phyloP scores from a whole-genome alignment of 495 filamentous ascomycete genomes.

The Podospora pseudocomata region DNA sequence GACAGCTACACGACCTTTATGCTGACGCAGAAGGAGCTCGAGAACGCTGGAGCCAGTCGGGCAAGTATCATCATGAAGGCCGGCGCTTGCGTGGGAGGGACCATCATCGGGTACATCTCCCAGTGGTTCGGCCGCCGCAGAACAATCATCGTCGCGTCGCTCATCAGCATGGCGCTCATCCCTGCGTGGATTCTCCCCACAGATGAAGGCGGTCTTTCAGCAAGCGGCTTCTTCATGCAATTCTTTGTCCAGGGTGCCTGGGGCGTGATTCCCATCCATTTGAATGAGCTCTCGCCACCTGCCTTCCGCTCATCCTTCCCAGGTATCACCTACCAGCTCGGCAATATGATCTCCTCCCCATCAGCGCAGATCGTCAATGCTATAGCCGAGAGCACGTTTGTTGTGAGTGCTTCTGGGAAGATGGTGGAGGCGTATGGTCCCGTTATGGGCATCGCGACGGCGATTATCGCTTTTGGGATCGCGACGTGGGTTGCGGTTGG shows the following conservation, averaged over 20 bases:
- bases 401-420: conserved; percentile 46
- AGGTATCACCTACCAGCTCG: conserved; percentile 67
- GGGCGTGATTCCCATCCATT: conserved; percentile 74
- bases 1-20: conserved; percentile 78
- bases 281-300: conserved; percentile 72
- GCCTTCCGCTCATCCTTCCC: conserved; percentile 69
- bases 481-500: conserved; percentile 57
- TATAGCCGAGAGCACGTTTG: conserved; percentile 54
- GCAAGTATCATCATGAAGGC: conserved; percentile 70
- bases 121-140: conserved; percentile 69
- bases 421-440: conserved; percentile 63
- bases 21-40: conserved; percentile 61
- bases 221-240: conserved; percentile 69
- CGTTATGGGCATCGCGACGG: conserved; percentile 65
- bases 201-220: conserved; percentile 55
- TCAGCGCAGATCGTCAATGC: conserved; percentile 70
- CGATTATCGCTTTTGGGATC: conserved; percentile 64
- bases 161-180: conserved; percentile 58
- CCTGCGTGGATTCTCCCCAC: conserved; percentile 69
- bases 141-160: conserved; percentile 56
- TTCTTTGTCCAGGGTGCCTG: conserved; percentile 77
- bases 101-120: conserved; percentile 65
- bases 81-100: conserved; percentile 70
- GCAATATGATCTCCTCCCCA: conserved; percentile 72
- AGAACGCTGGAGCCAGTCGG: conserved; percentile 57